These are phyloP conservation scores for Teratosphaeria gauchensis DNA, from an alignment of 2,329 filamentous ascomycete species.

Conservation along the genomic window DNA sequence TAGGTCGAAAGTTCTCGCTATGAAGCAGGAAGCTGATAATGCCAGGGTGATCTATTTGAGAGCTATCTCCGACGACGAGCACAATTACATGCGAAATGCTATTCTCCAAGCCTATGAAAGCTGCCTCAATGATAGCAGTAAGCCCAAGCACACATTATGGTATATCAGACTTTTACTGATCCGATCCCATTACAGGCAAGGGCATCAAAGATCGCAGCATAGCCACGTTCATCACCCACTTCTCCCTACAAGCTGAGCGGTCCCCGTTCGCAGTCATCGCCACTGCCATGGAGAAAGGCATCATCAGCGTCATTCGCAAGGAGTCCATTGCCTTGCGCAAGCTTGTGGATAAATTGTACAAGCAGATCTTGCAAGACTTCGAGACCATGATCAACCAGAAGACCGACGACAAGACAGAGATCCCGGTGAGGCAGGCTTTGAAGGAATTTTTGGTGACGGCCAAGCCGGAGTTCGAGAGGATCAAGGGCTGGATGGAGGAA, in stretches of 20 bases:
- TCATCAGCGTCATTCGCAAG: not conserved
- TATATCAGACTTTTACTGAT: not conserved
- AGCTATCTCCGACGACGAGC: constrained; percentile 3
- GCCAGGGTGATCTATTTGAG: not conserved
- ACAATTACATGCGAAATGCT: constrained; percentile 10
- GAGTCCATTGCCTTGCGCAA: not conserved
- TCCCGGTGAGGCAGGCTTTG: constrained; percentile 1
- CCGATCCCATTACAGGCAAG: no score
- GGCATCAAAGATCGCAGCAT: no score
- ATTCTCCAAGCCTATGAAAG: constrained; percentile 12
- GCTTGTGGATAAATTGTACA: not conserved
- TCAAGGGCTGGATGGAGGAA: constrained; percentile 3
- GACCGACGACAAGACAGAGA: not conserved
- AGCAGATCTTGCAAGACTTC: not conserved
- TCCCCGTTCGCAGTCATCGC: no score
- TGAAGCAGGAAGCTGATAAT: no score
- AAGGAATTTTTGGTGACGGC: constrained; percentile 3
- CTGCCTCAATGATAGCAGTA: constrained; percentile 6
- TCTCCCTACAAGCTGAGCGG: no score
- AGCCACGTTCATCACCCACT: no score
- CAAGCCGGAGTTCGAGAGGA: constrained; percentile 2
- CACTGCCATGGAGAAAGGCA: not conserved
- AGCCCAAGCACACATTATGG: not conserved
- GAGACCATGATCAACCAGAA: not conserved
- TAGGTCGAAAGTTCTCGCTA: no score